Evolutionary conservation across 2,329 filamentous ascomycete genomes (phyloP).

Genomic region (Penicillium sp.): DNA sequence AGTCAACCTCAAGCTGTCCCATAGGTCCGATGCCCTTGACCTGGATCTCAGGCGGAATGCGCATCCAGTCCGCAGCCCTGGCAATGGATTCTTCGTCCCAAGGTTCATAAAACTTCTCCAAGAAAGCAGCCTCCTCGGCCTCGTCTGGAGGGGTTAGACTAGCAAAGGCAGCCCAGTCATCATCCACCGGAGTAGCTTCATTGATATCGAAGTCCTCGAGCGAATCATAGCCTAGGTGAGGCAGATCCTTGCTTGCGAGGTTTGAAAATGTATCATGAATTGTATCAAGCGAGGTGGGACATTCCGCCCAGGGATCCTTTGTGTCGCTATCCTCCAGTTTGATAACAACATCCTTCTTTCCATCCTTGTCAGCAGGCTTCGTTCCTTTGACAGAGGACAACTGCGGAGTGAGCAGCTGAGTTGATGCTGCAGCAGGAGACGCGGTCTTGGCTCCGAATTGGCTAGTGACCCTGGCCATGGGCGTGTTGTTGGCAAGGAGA

Average conservation of each 20-base stretch:
- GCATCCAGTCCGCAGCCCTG: slow-evolving; percentile 16
- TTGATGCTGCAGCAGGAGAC: slow-evolving; percentile 33
- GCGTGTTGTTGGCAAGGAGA: slow-evolving; percentile 29
- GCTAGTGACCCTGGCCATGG: slow-evolving; percentile 37
- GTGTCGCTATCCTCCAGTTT: slow-evolving; percentile 9
- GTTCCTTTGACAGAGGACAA: slow-evolving; percentile 25
- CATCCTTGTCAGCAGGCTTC: slow-evolving; percentile 27
- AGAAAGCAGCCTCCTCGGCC: slow-evolving; percentile 10
- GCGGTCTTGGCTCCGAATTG: slow-evolving; percentile 35
- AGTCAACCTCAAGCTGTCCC: slow-evolving; percentile 40
- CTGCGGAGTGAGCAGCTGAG: slow-evolving; percentile 36
- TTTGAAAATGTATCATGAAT: slow-evolving; percentile 42
- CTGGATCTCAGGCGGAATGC: slow-evolving; percentile 13
- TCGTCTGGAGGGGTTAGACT: slow-evolving; percentile 40
- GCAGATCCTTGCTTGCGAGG: slow-evolving; percentile 29
- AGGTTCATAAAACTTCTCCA: slow-evolving; percentile 10
- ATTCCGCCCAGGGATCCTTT: slow-evolving; percentile 41
- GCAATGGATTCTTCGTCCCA: slow-evolving; percentile 20
- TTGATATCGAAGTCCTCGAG: slow-evolving; percentile 42
- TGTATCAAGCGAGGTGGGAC: slow-evolving; percentile 38
- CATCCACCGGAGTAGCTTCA: slow-evolving; percentile 19
- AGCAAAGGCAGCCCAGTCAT: slow-evolving; percentile 26
- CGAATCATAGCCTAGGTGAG: slow-evolving; percentile 34
- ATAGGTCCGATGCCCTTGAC: slow-evolving; percentile 15
- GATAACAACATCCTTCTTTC: slow-evolving; percentile 5